Evolutionary conservation across 2,329 filamentous ascomycete genomes (phyloP).

Genomic region (Colletotrichum destructivum): DNA sequence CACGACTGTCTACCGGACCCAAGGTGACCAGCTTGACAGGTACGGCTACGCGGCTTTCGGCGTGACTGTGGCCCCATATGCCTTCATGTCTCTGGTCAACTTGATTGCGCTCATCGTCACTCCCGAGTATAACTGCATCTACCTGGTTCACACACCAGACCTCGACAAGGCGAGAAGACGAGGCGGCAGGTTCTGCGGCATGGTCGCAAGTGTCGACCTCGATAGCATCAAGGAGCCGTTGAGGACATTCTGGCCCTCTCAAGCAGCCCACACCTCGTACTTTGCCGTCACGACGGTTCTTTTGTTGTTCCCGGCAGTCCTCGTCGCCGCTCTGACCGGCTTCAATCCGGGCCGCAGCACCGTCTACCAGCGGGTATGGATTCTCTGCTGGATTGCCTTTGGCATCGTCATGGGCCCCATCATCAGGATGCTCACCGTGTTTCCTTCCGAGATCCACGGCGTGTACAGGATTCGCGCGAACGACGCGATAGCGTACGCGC

Average conservation of each 20-base stretch:
- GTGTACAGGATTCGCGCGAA: conserved; percentile 35
- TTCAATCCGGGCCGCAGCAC: conserved; percentile 28
- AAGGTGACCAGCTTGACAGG: conserved; percentile 46
- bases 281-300: conserved; percentile 32
- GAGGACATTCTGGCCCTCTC: conserved; percentile 34
- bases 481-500: conserved; percentile 37
- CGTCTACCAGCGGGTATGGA: conserved; percentile 21
- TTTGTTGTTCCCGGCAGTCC: conserved; percentile 3
- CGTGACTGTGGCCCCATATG: conserved; percentile 49
- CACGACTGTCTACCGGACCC: conserved; percentile 45
- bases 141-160: conserved; percentile 45
- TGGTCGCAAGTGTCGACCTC: conserved; percentile 36
- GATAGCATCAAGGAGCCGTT: conserved; percentile 34
- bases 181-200: conserved; percentile 31
- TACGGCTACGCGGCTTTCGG: conserved; percentile 52
- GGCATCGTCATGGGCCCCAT: conserved; percentile 31
- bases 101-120: conserved; percentile 46
- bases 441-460: conserved; percentile 32
- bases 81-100: conserved; percentile 51
- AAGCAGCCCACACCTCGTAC: conserved; percentile 22
- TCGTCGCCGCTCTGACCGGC: conserved; percentile 28
- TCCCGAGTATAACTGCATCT: conserved; percentile 48
- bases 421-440: conserved; percentile 21
- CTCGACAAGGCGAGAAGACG: conserved; percentile 34
- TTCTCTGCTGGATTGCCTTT: conserved; percentile 30